Base-by-base conservation (phyloP, 257 asterid genomes). In the Coffea canephora region DNA sequence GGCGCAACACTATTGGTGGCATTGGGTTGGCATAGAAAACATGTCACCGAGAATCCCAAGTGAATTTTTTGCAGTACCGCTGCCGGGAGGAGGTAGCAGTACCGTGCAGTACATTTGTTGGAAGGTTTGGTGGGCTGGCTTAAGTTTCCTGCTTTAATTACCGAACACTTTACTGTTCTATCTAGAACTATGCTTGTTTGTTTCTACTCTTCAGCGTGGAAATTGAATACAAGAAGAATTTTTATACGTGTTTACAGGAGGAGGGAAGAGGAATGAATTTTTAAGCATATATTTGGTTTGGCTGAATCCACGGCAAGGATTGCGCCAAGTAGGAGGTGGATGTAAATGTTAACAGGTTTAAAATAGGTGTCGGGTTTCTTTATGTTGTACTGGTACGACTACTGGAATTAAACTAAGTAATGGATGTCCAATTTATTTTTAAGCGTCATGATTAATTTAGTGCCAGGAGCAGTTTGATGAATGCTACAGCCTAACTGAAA, bases 261-360 rank as follows among this genome's bases (percentile, higher is more conserved):
- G 11, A 50, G 18, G 9, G 14, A 49, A 12, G 23, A 41, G 45
- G 27, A 25, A 21, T 3, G n/a, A 64, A 9, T 7, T 21, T n/a
- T 21, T n/a, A 1, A 31, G 4, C 27, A 8, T 27, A 31, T 62
- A 7, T 57, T 8, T 19, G 4, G 25, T 61, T 57, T 23, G 68
- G 52, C 74, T 79, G 68, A 74, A 73, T 73, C 74, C 12, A 19
- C 83, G 78, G 83, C 57, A 31, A 31, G 21, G 21, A 77, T 39
- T 62, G 66, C 69, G 83, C 75, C 75, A 80, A 61, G 77, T 73
- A 73, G n/a, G 11, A 54, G 13, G 64, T 13, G 43, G 9, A 27
- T 13, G 25, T 73, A 23, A 54, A n/a, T 49, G 9, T 73, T 73
- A 19, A 64, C 54, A 16, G 34, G 54, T 69, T 27, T 8, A 43